A percentile compares a stretch with the other conserved stretches of the same genome.
These are phyloP conservation scores for Kodamaea suecica DNA, from an alignment of 1,139 yeast species.

Conservation along the genomic window DNA sequence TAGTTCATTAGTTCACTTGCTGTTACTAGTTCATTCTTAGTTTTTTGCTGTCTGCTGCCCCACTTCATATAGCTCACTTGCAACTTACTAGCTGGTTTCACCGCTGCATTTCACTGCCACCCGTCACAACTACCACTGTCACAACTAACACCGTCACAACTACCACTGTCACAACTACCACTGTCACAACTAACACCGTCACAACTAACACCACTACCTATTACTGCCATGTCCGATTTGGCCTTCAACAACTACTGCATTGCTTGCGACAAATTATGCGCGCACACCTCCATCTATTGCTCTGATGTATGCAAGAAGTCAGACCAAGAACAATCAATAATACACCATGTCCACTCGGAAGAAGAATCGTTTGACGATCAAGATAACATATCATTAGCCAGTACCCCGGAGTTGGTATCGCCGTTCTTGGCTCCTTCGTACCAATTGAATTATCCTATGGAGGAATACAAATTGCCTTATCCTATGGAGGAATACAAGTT, in stretches of 20 bases:
- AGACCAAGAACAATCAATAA: neutral
- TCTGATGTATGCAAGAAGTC: slow-evolving; percentile 49
- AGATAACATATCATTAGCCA: neutral
- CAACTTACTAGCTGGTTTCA: no score
- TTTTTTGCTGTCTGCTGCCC: no score
- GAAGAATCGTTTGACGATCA: slow-evolving; percentile 45
- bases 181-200: neutral
- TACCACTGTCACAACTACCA: neutral
- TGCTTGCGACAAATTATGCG: slow-evolving; percentile 60
- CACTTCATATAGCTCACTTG: no score
- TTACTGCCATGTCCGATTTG: slow-evolving; percentile 35
- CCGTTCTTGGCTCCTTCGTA: slow-evolving; percentile 38
- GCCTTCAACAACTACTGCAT: slow-evolving; percentile 69
- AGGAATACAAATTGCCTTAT: neutral
- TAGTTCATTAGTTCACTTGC: no score
- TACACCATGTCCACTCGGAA: slow-evolving; percentile 15
- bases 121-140: no score
- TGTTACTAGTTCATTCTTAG: no score
- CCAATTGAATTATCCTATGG: neutral
- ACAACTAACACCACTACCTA: neutral
- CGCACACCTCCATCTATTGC: slow-evolving; percentile 54
- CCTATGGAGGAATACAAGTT: neutral
- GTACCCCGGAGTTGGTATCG: slow-evolving; percentile 25
- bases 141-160: slow-evolving; percentile 2
- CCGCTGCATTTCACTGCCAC: no score